These are phyloP conservation scores for Cercospora zeina DNA, from an alignment of 2,329 filamentous ascomycete species.

Conservation along the genomic window DNA sequence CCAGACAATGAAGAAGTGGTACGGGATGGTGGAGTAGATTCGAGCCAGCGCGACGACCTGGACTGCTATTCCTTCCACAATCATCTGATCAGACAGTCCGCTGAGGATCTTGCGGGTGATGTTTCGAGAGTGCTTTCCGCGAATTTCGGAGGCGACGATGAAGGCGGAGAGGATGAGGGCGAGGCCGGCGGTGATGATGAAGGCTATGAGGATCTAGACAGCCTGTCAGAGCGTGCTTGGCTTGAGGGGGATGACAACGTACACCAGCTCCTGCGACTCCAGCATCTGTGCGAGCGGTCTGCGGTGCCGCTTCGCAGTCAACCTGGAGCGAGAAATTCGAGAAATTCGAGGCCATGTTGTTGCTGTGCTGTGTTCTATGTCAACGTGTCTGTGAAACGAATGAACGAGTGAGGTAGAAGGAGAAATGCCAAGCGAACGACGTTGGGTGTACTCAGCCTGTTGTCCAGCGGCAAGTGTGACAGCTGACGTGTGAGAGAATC, in stretches of 20 bases:
- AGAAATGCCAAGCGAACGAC: background rate
- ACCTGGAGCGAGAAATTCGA: constrained; percentile 18
- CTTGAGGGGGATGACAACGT: constrained; percentile 35
- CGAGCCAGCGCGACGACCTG: constrained; percentile 64
- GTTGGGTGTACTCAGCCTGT: constrained; percentile 6
- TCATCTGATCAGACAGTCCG: constrained; percentile 67
- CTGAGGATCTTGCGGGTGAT: constrained; percentile 65
- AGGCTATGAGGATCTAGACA: constrained; percentile 62
- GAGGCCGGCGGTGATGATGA: constrained; percentile 63
- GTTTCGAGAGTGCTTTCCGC: constrained; percentile 50
- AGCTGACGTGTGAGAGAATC: background rate
- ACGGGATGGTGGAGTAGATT: constrained; percentile 60
- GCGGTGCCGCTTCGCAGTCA: constrained; percentile 51
- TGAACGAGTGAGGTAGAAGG: background rate
- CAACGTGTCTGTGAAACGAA: background rate
- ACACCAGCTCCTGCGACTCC: constrained; percentile 60
- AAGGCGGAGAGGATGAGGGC: constrained; percentile 57
- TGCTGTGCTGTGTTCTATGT: constrained; percentile 7
- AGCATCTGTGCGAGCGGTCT: constrained; percentile 53
- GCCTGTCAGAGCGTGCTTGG: constrained; percentile 2
- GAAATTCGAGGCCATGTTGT: constrained; percentile 15
- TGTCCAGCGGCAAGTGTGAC: background rate
- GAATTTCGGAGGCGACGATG: constrained; percentile 58
- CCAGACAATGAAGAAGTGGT: constrained; percentile 73
- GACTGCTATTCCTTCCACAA: constrained; percentile 68